Evolutionary conservation across 2,329 filamentous ascomycete species (phyloP), one percentile per base, ranked within the genome.

Genomic region (Pyrenochaeta sp.): DNA sequence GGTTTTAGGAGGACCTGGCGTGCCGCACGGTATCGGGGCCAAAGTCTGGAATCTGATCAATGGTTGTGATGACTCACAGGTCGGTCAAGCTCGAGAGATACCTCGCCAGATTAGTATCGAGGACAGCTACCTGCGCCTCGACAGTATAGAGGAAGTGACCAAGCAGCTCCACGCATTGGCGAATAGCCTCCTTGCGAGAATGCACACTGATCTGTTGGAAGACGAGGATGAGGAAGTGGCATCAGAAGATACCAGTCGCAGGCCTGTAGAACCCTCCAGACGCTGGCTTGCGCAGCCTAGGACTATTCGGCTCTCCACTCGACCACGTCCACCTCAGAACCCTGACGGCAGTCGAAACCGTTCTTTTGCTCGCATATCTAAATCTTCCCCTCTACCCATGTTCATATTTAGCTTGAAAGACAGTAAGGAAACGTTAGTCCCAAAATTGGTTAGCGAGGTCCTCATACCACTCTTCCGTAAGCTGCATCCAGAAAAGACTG

Each of bases 41-140:
- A 87, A 84, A 55, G 74, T 91, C 3, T 97, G 90, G 90, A 78
- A 76, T 13, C 76, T 96, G 6, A 74, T 97, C 2, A 87, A 96
- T 66, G 93, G 92, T 5, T 78, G 90, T 19, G 93, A 97, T 67
- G 74, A 84, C 38, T 78, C 81, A 1, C 85, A 89, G 45, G 90
- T 97, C 13, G 84, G 85, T 35, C 79, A 85, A 51, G 87, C 85
- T 2, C 83, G 82, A 55, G 81, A 85, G 30, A 72, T 95, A 1
- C 93, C 93, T 0, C 85, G 84, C 1, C 92, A 96, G 69, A 95
- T 97, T 65, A 94, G 90, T 68, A 94, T 97, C 52, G 93, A 97
- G 66, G 92, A 97, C 71, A 94, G 90, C 11, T 97, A 96, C 67
- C 80, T 83, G 17, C 83, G 85, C 0, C 75, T 96, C 1, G 82